Base-by-base conservation (phyloP, 2,329 filamentous ascomycete species). In the Emydomyces testavorans region DNA sequence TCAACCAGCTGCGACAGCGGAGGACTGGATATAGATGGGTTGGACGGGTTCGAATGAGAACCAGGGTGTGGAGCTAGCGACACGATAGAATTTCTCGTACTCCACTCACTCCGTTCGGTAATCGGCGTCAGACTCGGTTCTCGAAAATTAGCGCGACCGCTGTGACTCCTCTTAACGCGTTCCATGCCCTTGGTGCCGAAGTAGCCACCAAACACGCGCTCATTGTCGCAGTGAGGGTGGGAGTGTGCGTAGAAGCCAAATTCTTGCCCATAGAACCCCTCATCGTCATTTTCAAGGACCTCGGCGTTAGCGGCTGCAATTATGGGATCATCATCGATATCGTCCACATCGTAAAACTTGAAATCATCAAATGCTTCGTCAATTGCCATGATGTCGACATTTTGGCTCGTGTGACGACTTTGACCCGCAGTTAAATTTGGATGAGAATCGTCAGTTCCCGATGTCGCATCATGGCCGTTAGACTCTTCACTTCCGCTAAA, bases 81-180 rank as follows among this genome's bases (percentile, higher is more conserved):
- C 70, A 93, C 85, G 50, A 94, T 78, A 0, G 85, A 93, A 62
- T 95, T 96, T 37, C 92, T 80, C 50, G 93, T 94, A 35, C 87
- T 94, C 71, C 94, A 95, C 65, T 98, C 92, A 50, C 86, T 94
- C 10, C 89, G 79, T 63, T 96, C 92, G 0, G 90, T 96, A 57
- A 98, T 96, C 4, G 92, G 92, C 1, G 92, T 96, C 40, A 98
- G 70, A 58, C 92, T 95, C 1, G 92, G 90, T 62, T 95, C 90
- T 34, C 83, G 79, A 16, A 85, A 84, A 24, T 82, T 78, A 44
- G 81, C 73, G 11, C 81, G 79, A 16, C 85, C 88, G 54, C 84
- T 92, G 47, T 79, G 79, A 53, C 75, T 82, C 29, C 86, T 78
- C 46, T 69, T 69, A 34, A 81, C 58, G 2, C 72, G 72, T 50